Evolutionary conservation across 225 moss, liverwort and hornwort genomes (phyloP), one percentile per base, ranked within the genome.

Genomic region (Marchantia paleacea): DNA sequence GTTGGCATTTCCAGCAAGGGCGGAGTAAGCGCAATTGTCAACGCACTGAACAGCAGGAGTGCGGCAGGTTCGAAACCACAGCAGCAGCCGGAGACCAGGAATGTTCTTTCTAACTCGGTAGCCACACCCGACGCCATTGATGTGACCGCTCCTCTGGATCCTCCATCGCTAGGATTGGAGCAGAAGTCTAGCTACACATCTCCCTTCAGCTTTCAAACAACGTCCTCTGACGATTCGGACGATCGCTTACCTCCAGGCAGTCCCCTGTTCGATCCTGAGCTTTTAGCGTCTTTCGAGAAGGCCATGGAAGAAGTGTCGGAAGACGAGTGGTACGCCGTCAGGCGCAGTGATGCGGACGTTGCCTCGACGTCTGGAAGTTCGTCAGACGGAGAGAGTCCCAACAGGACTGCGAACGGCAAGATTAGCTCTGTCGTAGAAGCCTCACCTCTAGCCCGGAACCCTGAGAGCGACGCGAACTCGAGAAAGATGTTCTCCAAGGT

Each of bases 201-300:
- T 75, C 82, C 72, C 68, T 61, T 79, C 12, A 77, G 80, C 26
- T 81, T 75, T 75, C 63, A 77, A 25, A 81, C 83, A 20, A 61
- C 81, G 18, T 85, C 83, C 6, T 83, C 81, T 4, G 82, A 80
- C 2, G 83, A 82, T 54, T 77, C 73, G 13, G 80, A 81, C 72
- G 72, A 70, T 22, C 74, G 55, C 28, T 11, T 79, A 3, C 80
- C 79, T 28, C 52, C 84, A 7, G 85, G 78, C 22, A 88, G 82
- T 78, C 85, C 85, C 49, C 73, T 88, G 19, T 88, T 88, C 64
- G 85, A 85, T 78, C 88, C 88, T 7, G 85, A 85, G 72, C 83
- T 88, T 11, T 55, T 88, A 54, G 85, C 88, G 20, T 80, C 83
- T 10, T 85, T 85, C 66, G 83, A 85, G 51, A 85, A 78, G 77